Conservation (phyloP, 495 filamentous ascomycete species). For the Venustampulla echinocandica region DNA sequence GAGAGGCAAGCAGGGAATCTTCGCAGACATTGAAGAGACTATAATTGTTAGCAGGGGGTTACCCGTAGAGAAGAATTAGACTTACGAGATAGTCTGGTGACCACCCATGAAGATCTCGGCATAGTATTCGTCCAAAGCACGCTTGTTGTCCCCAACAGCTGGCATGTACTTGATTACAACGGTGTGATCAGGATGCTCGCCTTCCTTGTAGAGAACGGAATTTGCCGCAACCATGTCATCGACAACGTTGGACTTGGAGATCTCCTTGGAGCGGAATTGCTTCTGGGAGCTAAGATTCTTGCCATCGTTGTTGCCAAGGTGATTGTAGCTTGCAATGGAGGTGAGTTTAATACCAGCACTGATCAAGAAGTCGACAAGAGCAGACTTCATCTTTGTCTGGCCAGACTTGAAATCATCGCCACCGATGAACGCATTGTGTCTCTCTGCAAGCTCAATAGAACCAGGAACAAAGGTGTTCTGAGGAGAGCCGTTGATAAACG, state of each 20-base stretch:
- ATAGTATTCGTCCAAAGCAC: slow-evolving; percentile 96
- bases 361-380: slow-evolving; percentile 96
- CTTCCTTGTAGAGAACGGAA: slow-evolving; percentile 75
- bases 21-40: slow-evolving; percentile 98
- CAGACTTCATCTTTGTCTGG: slow-evolving; percentile 99
- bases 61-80: not conserved
- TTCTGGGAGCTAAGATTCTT: slow-evolving; percentile 95
- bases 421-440: slow-evolving; percentile 82
- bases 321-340: slow-evolving; percentile 98
- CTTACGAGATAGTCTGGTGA: slow-evolving; percentile 87
- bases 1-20: slow-evolving; percentile 94
- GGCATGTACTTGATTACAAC: slow-evolving; percentile 99
- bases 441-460: slow-evolving; percentile 81
- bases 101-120: slow-evolving; percentile 99
- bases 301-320: slow-evolving; percentile 98
- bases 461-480: slow-evolving; percentile 99
- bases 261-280: slow-evolving; percentile 99
- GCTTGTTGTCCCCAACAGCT: slow-evolving; percentile 97
- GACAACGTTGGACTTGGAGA: slow-evolving; percentile 96
- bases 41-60: slow-evolving; percentile 12
- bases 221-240: slow-evolving; percentile 99
- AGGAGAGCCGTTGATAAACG: slow-evolving; percentile 98
- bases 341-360: slow-evolving; percentile 98
- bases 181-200: slow-evolving; percentile 82
- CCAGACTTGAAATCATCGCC: slow-evolving; percentile 99